phyloP scores from a whole-genome alignment of 106 monocot genomes.

The Agapanthus africanus region DNA sequence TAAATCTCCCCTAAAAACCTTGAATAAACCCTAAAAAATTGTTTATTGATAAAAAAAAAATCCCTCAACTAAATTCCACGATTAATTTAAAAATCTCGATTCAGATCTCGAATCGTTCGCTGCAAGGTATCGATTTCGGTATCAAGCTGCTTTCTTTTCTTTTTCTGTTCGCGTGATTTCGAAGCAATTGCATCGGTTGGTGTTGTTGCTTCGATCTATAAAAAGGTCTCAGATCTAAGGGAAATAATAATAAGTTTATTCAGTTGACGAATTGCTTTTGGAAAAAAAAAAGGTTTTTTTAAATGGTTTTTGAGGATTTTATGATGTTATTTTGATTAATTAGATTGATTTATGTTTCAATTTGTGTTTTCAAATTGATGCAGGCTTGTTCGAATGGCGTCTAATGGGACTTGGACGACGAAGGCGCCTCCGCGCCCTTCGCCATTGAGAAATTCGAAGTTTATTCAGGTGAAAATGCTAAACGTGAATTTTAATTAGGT shows the following conservation, averaged over 20 bases:
- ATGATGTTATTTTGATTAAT: not conserved
- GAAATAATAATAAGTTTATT: not conserved
- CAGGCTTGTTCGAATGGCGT: constrained; percentile 3
- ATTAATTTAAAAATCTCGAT: not conserved
- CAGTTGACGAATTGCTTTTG: not conserved
- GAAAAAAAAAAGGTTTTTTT: not conserved
- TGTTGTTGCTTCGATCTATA: constrained; percentile 9
- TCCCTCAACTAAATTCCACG: too few relatives aligned
- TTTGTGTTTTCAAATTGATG: not conserved
- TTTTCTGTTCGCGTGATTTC: constrained; percentile 1
- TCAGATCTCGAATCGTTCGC: not conserved
- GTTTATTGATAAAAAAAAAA: too few relatives aligned
- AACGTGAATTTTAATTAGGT: not conserved
- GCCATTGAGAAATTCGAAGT: constrained; percentile 16
- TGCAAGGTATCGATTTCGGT: not conserved
- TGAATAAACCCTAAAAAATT: not conserved
- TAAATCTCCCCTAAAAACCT: not conserved
- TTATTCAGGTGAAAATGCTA: constrained; percentile 9
- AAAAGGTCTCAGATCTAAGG: constrained; percentile 4
- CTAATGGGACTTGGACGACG: not conserved
- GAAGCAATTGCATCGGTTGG: too few relatives aligned
- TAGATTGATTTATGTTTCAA: not conserved
- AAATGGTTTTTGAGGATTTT: not conserved
- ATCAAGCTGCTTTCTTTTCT: constrained; percentile 1
- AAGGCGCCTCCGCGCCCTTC: constrained; percentile 11